Evolutionary conservation across 139 green algal genomes (phyloP).

Genomic region (Desmodesmus armatus): DNA sequence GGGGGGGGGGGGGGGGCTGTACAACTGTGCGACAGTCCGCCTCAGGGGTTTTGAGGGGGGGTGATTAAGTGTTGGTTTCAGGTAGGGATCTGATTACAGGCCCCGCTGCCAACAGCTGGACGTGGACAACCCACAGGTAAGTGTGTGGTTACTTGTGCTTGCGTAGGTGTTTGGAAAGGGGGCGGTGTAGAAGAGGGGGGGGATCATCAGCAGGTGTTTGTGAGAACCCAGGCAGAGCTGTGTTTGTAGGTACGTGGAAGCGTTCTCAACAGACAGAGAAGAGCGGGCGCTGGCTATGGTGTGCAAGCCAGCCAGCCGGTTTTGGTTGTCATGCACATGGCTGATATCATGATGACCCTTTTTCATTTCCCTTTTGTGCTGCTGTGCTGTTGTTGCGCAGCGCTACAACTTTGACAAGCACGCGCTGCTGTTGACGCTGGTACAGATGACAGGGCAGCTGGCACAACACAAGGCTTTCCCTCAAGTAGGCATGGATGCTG

Average conservation of each 20-base stretch:
- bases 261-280: too few relatives aligned
- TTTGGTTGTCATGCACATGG: too few relatives aligned
- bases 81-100: slow-evolving; percentile 32
- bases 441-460: slow-evolving; percentile 34
- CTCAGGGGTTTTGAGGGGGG: neutral
- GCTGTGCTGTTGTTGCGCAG: too few relatives aligned
- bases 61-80: neutral
- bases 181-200: too few relatives aligned
- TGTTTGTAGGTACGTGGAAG: neutral
- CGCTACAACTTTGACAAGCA: slow-evolving; percentile 28
- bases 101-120: slow-evolving; percentile 42
- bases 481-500: neutral
- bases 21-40: neutral
- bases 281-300: too few relatives aligned
- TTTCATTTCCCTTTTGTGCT: neutral
- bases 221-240: too few relatives aligned
- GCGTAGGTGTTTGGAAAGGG: too few relatives aligned
- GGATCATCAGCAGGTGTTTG: too few relatives aligned
- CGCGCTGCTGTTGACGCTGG: slow-evolving; percentile 28
- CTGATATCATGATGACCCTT: neutral
- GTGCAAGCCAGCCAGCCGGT: too few relatives aligned
- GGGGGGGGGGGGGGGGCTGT: too few relatives aligned
- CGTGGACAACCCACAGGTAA: slow-evolving; percentile 38
- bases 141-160: too few relatives aligned
- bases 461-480: slow-evolving; percentile 9